A percentile compares a stretch with the other conserved stretches of the same genome.
These are phyloP conservation scores for Sporothrix humicola DNA, from an alignment of 2,329 filamentous ascomycete genomes.

Conservation along the genomic window DNA sequence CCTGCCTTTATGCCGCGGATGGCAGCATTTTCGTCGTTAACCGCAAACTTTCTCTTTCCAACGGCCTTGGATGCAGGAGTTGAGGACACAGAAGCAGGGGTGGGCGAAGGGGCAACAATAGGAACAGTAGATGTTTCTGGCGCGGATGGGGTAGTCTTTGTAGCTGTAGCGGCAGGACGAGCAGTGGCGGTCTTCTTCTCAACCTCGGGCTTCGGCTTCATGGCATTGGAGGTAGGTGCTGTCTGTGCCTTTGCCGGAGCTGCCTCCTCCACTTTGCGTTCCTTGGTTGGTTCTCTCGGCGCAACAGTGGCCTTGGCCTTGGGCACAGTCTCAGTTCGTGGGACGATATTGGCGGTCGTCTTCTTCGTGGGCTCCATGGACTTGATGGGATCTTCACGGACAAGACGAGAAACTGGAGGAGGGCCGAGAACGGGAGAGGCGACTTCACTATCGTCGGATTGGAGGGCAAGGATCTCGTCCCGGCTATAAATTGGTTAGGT, in stretches of 20 bases:
- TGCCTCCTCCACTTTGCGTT: neutral
- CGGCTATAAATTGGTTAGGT: constrained; percentile 52
- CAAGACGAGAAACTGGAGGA: constrained; percentile 62
- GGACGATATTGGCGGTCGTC: neutral
- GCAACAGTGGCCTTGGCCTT: neutral
- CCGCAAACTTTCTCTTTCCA: constrained; percentile 64
- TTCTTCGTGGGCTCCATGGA: constrained; percentile 46
- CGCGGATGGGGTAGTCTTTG: neutral
- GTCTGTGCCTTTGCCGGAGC: neutral
- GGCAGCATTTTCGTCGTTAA: constrained; percentile 59
- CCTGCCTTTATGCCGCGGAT: constrained; percentile 42
- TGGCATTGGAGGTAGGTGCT: neutral
- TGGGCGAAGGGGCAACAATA: neutral
- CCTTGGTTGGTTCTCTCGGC: neutral
- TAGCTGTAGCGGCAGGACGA: neutral
- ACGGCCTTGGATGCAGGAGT: constrained; percentile 49
- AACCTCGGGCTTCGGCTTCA: neutral
- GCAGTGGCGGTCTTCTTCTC: constrained; percentile 3
- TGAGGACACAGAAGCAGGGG: neutral
- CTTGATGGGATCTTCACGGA: constrained; percentile 26
- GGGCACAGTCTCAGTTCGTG: neutral
- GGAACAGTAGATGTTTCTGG: neutral
- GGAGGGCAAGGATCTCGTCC: constrained; percentile 67
- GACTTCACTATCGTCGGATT: constrained; percentile 54
- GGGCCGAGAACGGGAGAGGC: constrained; percentile 72